Percentiles rank a stretch among this genome's conserved stretches.
These are phyloP conservation scores for Ophiocordyceps camponoti-rufipedis DNA, from an alignment of 2,329 filamentous ascomycete genomes.

Conservation along the genomic window DNA sequence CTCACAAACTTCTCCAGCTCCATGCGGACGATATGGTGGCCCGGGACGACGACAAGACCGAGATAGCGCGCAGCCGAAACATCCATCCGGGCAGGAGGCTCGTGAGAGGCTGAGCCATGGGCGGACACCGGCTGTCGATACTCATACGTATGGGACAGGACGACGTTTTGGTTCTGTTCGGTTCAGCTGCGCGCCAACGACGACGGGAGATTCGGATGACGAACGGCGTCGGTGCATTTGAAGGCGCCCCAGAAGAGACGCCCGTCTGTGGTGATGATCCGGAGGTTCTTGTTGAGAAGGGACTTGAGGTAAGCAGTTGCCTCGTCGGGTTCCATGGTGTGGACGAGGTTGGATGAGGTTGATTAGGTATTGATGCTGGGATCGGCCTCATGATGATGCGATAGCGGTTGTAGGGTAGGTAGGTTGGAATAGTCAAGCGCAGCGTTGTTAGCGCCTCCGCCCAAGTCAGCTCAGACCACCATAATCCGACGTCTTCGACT, in stretches of 20 bases:
- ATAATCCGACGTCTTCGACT: no score
- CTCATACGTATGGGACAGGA: slow-evolving; percentile 73
- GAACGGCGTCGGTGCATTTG: slow-evolving; percentile 85
- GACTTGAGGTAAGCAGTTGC: slow-evolving; percentile 39
- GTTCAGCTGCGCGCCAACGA: background rate
- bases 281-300: slow-evolving; percentile 61
- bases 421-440: background rate
- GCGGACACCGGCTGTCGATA: slow-evolving; percentile 56
- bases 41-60: slow-evolving; percentile 78
- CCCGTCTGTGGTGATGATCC: slow-evolving; percentile 62
- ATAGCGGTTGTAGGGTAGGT: background rate
- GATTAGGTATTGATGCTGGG: background rate
- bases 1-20: slow-evolving; percentile 64
- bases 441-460: background rate
- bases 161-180: slow-evolving; percentile 64
- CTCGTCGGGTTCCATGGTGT: slow-evolving; percentile 28
- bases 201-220: slow-evolving; percentile 11
- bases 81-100: background rate
- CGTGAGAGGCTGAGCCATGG: slow-evolving; percentile 14
- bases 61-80: slow-evolving; percentile 57
- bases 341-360: background rate
- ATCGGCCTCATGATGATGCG: background rate
- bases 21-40: slow-evolving; percentile 69
- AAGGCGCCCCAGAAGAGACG: slow-evolving; percentile 81
- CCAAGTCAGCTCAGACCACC: no score